Percentiles rank a stretch among this genome's conserved stretches.
Evolutionary conservation across 2,329 filamentous ascomycete genomes (phyloP).

Genomic region (Xylariomycetidae sp.): DNA sequence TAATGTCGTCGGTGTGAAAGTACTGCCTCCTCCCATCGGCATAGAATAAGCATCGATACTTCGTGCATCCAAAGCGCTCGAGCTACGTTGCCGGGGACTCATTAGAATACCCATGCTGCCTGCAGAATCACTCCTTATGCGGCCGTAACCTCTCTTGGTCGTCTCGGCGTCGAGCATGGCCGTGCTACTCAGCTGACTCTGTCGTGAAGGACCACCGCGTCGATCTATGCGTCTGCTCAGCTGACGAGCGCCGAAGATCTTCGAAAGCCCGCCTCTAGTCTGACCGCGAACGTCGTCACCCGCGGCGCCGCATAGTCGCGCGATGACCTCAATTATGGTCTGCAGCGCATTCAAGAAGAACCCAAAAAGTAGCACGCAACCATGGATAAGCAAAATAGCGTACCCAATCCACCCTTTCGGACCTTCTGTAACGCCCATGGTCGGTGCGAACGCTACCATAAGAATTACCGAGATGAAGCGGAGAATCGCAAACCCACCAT

Average conservation of each 20-base stretch:
- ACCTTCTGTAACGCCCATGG: slow-evolving; percentile 71
- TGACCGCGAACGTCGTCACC: slow-evolving; percentile 66
- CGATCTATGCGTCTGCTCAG: slow-evolving; percentile 67
- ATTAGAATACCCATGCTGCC: slow-evolving; percentile 52
- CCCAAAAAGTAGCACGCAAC: slow-evolving; percentile 77
- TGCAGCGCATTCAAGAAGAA: slow-evolving; percentile 92
- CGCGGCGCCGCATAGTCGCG: slow-evolving; percentile 77
- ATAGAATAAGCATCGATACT: slow-evolving; percentile 41
- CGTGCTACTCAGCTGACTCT: slow-evolving; percentile 77
- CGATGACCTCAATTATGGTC: slow-evolving; percentile 83
- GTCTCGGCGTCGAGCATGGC: slow-evolving; percentile 72
- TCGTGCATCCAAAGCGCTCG: slow-evolving; percentile 50
- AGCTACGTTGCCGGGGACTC: slow-evolving; percentile 44
- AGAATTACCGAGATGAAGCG: slow-evolving; percentile 72
- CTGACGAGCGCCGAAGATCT: slow-evolving; percentile 89
- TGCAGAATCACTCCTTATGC: slow-evolving; percentile 57
- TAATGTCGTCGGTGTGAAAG: slow-evolving; percentile 68
- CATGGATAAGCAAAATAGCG: slow-evolving; percentile 81
- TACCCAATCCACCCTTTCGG: slow-evolving; percentile 95
- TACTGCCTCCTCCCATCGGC: slow-evolving; percentile 55
- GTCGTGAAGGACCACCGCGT: slow-evolving; percentile 59
- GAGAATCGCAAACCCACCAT: slow-evolving; percentile 75
- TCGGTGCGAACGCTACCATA: slow-evolving; percentile 80
- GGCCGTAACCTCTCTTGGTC: slow-evolving; percentile 58
- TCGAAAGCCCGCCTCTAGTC: slow-evolving; percentile 76